Evolutionary conservation across 2,329 filamentous ascomycete species (phyloP), one percentile per base, ranked within the genome.

Genomic region (Penicillium sp.): DNA sequence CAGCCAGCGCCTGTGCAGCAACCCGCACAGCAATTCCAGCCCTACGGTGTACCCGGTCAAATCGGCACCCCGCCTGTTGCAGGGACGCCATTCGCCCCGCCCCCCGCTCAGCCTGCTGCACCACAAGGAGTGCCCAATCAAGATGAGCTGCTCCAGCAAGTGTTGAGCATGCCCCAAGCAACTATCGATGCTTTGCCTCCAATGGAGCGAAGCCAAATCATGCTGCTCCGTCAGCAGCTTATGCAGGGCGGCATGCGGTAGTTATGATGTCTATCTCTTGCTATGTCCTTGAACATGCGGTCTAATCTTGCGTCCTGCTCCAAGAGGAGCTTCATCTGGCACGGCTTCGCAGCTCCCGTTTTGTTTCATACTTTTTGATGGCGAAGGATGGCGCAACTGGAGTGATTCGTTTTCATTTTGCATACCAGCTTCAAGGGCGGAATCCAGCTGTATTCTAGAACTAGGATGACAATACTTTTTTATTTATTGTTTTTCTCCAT

Each of bases 101-200:
- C 79, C 44, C 76, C 75, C 9, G 71, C 74, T 28, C 73, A 70
- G 46, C 68, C 67, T 31, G 64, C 68, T 16, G 69, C 70, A 25
- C 76, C 76, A 28, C 72, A 70, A 27, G 75, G 69, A 11, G 73
- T 78, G 13, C 77, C 80, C 38, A 83, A 88, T 53, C 83, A 88
- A 38, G 85, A 89, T 43, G 84, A 86, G 39, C 79, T 96, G 48
- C 85, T 96, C 69, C 83, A 88, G 57, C 88, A 91, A 63, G 88
- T 96, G 43, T 79, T 96, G 76, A 83, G 81, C 48, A 84, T 96
- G 76, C 83, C 90, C 2, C 87, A 89, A 64, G 81, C 89, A 52
- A 84, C 89, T 50, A 91, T 97, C 61, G 87, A 92, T 67, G 82
- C 84, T 65, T 76, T 96, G 44, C 85, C 88, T 5, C 87, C 90